Conservation (phyloP, 176 grass and related monocot species). For the Lolium perenne region DNA sequence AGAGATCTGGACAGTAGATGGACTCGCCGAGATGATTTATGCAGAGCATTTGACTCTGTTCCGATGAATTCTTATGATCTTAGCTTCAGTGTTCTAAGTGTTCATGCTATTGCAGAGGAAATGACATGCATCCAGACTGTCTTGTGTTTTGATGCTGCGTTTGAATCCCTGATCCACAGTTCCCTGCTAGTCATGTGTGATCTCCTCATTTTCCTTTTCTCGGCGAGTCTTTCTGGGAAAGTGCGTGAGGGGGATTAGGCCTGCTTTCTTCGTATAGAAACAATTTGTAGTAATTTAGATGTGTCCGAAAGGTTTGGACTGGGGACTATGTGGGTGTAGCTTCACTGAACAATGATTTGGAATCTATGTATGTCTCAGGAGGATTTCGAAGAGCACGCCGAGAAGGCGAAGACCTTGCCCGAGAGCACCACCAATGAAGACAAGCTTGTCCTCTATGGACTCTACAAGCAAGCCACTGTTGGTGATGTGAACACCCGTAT, state of each 20-base stretch:
- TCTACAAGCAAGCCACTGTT: slow-evolving; percentile 84
- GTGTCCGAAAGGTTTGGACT: not conserved
- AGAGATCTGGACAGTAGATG: not conserved
- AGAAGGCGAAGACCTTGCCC: slow-evolving; percentile 73
- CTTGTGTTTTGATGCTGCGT: slow-evolving; percentile 25
- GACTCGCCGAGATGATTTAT: not conserved
- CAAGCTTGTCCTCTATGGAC: slow-evolving; percentile 81
- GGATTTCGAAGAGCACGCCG: slow-evolving; percentile 66
- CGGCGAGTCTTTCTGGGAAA: not conserved
- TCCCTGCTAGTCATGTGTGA: not conserved
- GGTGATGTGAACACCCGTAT: slow-evolving; percentile 69
- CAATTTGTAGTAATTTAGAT: not conserved
- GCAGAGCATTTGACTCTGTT: not conserved
- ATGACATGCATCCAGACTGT: not conserved
- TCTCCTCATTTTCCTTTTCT: not conserved
- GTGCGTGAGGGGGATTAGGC: too few species aligned
- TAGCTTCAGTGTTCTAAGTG: not conserved
- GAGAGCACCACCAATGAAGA: slow-evolving; percentile 60
- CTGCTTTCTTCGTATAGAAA: not conserved
- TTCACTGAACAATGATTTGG: not conserved
- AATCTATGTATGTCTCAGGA: slow-evolving; percentile 47
- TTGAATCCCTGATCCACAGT: not conserved
- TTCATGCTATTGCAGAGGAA: not conserved
- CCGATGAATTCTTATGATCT: not conserved
- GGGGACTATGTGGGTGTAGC: not conserved